A percentile compares a stretch with the other conserved stretches of the same genome.
Conservation (phyloP, 78 protist genomes). For the Capsaspora owczarzaki region DNA sequence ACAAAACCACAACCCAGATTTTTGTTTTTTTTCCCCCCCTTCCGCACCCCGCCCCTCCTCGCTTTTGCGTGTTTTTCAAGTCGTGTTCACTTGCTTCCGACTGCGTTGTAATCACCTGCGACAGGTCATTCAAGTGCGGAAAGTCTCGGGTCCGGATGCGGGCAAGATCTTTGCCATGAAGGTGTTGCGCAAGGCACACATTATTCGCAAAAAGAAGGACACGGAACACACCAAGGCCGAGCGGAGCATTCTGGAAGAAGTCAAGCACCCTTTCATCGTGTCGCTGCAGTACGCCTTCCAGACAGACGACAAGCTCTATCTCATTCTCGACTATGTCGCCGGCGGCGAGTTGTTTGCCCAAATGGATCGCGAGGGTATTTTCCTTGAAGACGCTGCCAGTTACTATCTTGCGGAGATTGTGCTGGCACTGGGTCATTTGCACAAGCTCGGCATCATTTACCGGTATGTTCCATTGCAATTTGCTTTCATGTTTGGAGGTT, state of each 20-base stretch:
- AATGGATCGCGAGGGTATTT: conserved; percentile 18
- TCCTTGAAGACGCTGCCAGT: conserved; percentile 51
- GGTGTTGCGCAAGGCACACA: conserved; percentile 29
- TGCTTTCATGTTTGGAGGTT: too few relatives aligned
- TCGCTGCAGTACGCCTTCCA: conserved; percentile 68
- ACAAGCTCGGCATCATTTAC: conserved; percentile 76
- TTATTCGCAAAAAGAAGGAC: conserved; percentile 14
- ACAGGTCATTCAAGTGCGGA: conserved; percentile 31
- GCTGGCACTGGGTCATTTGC: conserved; percentile 82
- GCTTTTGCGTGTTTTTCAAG: too few relatives aligned
- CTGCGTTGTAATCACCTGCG: too few relatives aligned
- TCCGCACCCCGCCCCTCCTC: too few relatives aligned
- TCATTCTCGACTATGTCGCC: conserved; percentile 60
- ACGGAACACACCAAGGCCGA: conserved; percentile 27
- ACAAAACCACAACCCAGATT: too few relatives aligned
- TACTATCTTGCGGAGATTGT: conserved; percentile 83
- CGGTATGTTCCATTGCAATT: background rate
- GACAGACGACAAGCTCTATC: conserved; percentile 49
- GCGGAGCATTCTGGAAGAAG: conserved; percentile 14
- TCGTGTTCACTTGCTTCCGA: too few relatives aligned
- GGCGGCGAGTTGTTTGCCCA: conserved; percentile 85
- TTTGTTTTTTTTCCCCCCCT: too few relatives aligned
- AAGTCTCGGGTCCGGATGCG: background rate
- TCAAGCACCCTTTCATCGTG: conserved; percentile 52
- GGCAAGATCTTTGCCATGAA: conserved; percentile 37